phyloP scores from a whole-genome alignment of 768 basidiomycete genomes.

The Sistotremastrum suecicum region DNA sequence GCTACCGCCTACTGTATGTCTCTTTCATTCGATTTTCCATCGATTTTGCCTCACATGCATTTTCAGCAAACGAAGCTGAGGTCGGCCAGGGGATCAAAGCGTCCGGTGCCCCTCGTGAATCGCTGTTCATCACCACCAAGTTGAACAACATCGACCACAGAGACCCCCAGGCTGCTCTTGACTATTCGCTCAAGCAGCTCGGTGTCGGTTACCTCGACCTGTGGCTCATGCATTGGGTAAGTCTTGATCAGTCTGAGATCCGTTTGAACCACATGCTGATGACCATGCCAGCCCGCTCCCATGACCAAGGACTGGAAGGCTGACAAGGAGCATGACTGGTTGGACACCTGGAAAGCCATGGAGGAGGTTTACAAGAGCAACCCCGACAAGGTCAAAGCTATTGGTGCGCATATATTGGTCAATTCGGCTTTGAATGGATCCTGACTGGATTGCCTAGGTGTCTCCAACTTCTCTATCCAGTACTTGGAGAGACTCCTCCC shows the following conservation, averaged over 20 bases:
- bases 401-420: conserved; percentile 29
- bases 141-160: conserved; percentile 51
- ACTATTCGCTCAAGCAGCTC: conserved; percentile 52
- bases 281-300: conserved; percentile 53
- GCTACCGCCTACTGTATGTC: conserved; percentile 41
- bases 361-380: conserved; percentile 50
- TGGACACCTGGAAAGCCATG: conserved; percentile 71
- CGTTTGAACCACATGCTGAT: background rate
- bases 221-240: conserved; percentile 28
- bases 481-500: conserved; percentile 49
- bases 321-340: conserved; percentile 44
- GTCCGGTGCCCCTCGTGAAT: conserved; percentile 55
- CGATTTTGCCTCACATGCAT: background rate
- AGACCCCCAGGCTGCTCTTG: conserved; percentile 44
- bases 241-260: background rate
- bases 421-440: background rate
- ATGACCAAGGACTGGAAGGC: conserved; percentile 41
- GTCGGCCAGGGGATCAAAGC: conserved; percentile 70
- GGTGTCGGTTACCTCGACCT: conserved; percentile 69
- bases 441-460: conserved; percentile 21
- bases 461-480: conserved; percentile 57
- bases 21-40: background rate
- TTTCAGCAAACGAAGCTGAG: conserved; percentile 50
- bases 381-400: conserved; percentile 62
- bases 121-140: conserved; percentile 75